These are phyloP conservation scores for Rhodotorula sp. DNA, from an alignment of 1,284 basidiomycete genomes.

Conservation along the genomic window DNA sequence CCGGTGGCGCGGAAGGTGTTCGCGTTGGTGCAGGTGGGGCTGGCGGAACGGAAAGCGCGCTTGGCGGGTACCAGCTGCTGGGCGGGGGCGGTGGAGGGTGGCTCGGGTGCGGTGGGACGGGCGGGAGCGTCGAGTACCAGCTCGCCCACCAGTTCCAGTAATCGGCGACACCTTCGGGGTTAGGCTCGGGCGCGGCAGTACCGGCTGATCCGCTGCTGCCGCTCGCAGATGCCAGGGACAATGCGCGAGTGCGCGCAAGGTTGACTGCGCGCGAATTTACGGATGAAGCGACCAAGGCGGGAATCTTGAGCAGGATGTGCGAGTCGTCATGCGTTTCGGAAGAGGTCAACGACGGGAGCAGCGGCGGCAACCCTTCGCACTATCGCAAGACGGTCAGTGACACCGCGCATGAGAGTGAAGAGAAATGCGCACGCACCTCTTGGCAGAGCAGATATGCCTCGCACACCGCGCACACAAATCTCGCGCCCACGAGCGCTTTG, in stretches of 20 bases:
- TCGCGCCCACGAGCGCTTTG: not conserved
- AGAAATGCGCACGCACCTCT: not conserved
- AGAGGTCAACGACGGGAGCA: not conserved
- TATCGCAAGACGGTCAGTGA: not conserved
- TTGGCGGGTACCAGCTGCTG: not conserved
- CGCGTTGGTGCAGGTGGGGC: not conserved
- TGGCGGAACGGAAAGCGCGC: not conserved
- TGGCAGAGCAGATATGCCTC: constrained; percentile 3
- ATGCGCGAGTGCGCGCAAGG: not conserved
- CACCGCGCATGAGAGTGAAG: not conserved
- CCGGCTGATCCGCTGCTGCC: not conserved
- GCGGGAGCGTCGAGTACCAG: not conserved
- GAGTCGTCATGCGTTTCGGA: constrained; percentile 2
- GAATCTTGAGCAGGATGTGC: constrained; percentile 33
- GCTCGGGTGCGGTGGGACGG: not conserved
- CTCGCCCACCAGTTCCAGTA: not conserved
- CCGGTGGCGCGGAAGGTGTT: not conserved
- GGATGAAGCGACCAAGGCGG: not conserved
- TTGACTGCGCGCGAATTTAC: too few relatives aligned
- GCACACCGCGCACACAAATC: constrained; percentile 7
- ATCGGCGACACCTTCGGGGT: not conserved
- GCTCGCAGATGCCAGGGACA: not conserved
- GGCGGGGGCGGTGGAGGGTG: not conserved
- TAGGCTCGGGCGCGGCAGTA: not conserved
- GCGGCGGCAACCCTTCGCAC: not conserved